Conservation (phyloP, 257 asterid genomes). For the Solanum bulbocastanum region DNA sequence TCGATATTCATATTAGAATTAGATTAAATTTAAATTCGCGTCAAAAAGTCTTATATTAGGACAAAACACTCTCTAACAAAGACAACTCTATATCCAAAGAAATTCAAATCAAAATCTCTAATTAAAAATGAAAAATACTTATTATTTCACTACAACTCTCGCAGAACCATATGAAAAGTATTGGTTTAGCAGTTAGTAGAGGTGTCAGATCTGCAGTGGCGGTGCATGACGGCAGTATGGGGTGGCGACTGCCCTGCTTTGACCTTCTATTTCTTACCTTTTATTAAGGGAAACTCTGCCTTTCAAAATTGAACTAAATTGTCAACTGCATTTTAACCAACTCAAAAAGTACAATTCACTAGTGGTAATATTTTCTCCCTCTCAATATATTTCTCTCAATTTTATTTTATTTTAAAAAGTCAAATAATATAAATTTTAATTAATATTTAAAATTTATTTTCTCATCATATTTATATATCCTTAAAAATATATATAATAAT, state of each 20-base stretch:
- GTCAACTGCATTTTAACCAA: not conserved
- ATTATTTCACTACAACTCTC: not conserved
- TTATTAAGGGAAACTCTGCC: not conserved
- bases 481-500: too few relatives aligned
- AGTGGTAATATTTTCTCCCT: not conserved
- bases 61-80: too few relatives aligned
- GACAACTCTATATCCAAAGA: fast-evolving
- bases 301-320: not conserved
- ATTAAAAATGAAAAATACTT: too few relatives aligned
- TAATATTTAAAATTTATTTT: too few relatives aligned
- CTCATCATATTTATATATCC: not conserved
- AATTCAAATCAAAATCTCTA: fast-evolving
- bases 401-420: too few relatives aligned
- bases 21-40: fast-evolving
- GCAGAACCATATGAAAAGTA: not conserved
- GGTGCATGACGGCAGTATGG: not conserved
- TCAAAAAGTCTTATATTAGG: fast-evolving
- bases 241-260: not conserved
- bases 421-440: too few relatives aligned
- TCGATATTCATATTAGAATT: fast-evolving
- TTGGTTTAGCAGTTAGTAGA: not conserved
- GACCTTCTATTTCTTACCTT: not conserved
- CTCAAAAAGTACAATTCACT: not conserved
- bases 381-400: too few relatives aligned
- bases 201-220: not conserved